Evolutionary conservation across 805 yeast species (phyloP).

Genomic region (Metschnikowia sp.): DNA sequence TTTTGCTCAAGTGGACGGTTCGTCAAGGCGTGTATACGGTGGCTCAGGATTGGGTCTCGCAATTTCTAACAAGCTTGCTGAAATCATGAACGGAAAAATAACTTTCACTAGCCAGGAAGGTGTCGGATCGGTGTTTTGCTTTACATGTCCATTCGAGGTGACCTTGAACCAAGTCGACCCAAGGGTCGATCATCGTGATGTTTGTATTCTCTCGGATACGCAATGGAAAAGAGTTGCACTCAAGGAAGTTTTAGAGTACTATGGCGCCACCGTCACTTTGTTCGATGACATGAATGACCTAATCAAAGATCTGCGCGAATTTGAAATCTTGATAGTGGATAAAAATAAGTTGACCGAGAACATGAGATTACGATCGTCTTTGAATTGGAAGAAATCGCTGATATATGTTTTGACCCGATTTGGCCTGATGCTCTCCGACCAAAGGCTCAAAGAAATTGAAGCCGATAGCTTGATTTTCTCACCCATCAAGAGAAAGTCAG

Average conservation of each 20-base stretch:
- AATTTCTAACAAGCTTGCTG: slow-evolving; percentile 46
- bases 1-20: slow-evolving; percentile 55
- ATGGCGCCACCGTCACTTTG: slow-evolving; percentile 31
- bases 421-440: slow-evolving; percentile 26
- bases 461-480: slow-evolving; percentile 25
- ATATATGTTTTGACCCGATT: slow-evolving; percentile 27
- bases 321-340: slow-evolving; percentile 23
- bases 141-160: slow-evolving; percentile 32
- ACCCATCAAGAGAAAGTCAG: slow-evolving; percentile 28
- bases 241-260: slow-evolving; percentile 28
- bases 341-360: slow-evolving; percentile 13
- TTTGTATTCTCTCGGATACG: slow-evolving; percentile 31
- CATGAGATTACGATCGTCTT: neutral
- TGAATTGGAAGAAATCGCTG: slow-evolving; percentile 11
- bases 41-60: slow-evolving; percentile 53
- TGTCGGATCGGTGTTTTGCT: slow-evolving; percentile 45
- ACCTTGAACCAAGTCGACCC: slow-evolving; percentile 17
- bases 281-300: slow-evolving; percentile 17
- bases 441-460: slow-evolving; percentile 17
- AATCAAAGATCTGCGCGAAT: slow-evolving; percentile 10
- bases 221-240: slow-evolving; percentile 31
- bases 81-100: slow-evolving; percentile 47
- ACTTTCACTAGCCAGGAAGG: slow-evolving; percentile 45
- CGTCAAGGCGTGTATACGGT: slow-evolving; percentile 48
- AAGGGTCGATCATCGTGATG: slow-evolving; percentile 16